Conservation (phyloP, 257 asterid species). For the Solanum habrochaites region DNA sequence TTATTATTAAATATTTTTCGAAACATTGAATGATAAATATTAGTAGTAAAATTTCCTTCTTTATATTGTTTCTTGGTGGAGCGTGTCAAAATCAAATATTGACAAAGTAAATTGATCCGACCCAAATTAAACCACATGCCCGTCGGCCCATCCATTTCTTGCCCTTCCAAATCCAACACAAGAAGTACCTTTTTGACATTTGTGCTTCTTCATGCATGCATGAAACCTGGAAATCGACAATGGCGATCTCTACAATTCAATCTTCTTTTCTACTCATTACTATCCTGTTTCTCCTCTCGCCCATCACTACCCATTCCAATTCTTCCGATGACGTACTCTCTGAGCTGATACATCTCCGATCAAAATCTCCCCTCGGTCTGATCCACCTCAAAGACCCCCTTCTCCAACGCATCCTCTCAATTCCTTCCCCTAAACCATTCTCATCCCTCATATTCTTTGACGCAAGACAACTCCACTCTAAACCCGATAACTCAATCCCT, state of each 20-base stretch:
- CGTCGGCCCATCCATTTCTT: background rate
- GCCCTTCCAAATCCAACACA: background rate
- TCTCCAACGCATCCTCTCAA: slow-evolving; percentile 43
- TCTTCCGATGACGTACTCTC: slow-evolving; percentile 10
- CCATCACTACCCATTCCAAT: background rate
- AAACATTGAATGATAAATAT: too few relatives aligned
- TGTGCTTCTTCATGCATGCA: background rate
- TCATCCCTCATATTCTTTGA: slow-evolving; percentile 69
- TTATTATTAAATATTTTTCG: too few relatives aligned
- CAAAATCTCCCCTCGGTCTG: slow-evolving; percentile 42
- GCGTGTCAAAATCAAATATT: background rate
- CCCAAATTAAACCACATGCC: background rate
- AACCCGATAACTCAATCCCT: slow-evolving; percentile 46
- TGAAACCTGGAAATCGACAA: slow-evolving; percentile 2
- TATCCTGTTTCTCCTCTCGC: slow-evolving; percentile 14
- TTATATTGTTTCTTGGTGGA: background rate
- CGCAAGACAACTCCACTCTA: slow-evolving; percentile 62
- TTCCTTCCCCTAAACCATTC: slow-evolving; percentile 66
- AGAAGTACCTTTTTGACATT: background rate
- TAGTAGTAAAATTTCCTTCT: too few relatives aligned
- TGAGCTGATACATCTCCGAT: slow-evolving; percentile 42
- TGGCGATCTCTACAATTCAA: slow-evolving; percentile 30
- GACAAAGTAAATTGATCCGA: background rate
- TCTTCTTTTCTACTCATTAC: background rate
- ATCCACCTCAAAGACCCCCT: slow-evolving; percentile 52